These are phyloP conservation scores for Copromyces sp. DNA, from an alignment of 495 filamentous ascomycete genomes.

Conservation along the genomic window DNA sequence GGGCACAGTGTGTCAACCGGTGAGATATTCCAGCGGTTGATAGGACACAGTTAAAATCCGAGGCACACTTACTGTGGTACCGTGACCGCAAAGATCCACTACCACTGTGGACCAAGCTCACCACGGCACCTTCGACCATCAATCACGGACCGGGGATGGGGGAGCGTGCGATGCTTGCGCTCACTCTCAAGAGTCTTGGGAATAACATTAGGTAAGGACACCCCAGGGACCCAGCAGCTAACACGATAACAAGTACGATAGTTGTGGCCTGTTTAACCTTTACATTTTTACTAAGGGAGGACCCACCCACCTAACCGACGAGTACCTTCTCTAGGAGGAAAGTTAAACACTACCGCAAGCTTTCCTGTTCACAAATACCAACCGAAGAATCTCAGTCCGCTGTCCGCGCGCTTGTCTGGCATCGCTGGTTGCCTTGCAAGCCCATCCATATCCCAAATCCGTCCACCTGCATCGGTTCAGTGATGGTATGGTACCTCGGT, in stretches of 20 bases:
- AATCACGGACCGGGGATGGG: neutral
- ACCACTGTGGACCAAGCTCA: neutral
- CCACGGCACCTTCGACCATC: neutral
- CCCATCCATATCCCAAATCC: neutral
- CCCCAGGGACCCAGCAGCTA: neutral
- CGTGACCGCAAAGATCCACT: neutral
- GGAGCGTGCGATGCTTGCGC: neutral
- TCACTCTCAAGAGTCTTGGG: neutral
- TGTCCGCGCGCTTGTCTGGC: neutral
- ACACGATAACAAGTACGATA: neutral
- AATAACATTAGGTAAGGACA: neutral
- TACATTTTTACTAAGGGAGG: no score
- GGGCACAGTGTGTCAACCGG: neutral
- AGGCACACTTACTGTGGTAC: neutral
- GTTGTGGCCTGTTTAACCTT: neutral
- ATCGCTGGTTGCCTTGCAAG: neutral
- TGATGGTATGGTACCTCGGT: neutral
- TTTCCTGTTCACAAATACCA: neutral
- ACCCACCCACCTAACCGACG: no score
- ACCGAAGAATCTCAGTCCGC: neutral
- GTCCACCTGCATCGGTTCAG: neutral
- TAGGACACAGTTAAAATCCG: neutral
- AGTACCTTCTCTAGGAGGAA: neutral
- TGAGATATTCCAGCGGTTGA: neutral
- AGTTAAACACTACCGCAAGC: neutral